phyloP scores from a whole-genome alignment of 805 yeast genomes.

The Nadsonia fulvescens region DNA sequence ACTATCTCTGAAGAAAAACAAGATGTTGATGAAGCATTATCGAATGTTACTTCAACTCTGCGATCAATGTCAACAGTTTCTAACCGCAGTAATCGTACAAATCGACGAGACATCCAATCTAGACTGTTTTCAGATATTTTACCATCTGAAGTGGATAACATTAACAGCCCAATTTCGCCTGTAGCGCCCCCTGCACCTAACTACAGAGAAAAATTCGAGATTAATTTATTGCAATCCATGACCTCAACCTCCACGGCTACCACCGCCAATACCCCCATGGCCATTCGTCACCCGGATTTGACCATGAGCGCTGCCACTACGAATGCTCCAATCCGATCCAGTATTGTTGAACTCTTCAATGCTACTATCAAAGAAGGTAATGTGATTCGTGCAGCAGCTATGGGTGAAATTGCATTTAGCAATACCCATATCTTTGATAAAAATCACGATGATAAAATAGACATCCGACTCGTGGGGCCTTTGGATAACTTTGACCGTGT shows the following conservation, averaged over 20 bases:
- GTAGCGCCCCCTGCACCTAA: too few relatives aligned
- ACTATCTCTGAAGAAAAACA: constrained; percentile 13
- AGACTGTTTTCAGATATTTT: constrained; percentile 14
- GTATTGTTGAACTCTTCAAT: constrained; percentile 71
- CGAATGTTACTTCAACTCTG: constrained; percentile 16
- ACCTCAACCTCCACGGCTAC: too few relatives aligned
- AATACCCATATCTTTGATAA: constrained; percentile 21
- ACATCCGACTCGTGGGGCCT: constrained; percentile 5
- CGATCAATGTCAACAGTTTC: constrained; percentile 16
- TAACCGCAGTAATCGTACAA: constrained; percentile 13
- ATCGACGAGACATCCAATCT: constrained; percentile 17
- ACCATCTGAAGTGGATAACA: constrained; percentile 12
- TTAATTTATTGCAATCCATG: too few relatives aligned
- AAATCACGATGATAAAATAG: constrained; percentile 2
- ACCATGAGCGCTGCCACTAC: constrained; percentile 12
- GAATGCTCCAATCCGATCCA: constrained; percentile 33
- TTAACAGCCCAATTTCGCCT: too few relatives aligned
- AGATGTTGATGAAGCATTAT: constrained; percentile 16
- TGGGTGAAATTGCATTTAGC: constrained; percentile 79
- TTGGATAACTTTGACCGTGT: constrained; percentile 27
- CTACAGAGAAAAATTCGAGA: too few relatives aligned
- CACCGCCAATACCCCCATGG: too few relatives aligned
- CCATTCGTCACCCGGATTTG: constrained; percentile 14
- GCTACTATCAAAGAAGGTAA: constrained; percentile 58
- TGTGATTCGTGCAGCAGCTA: constrained; percentile 37